A percentile compares a stretch with the other conserved stretches of the same genome.
Evolutionary conservation across 805 yeast species (phyloP).

Genomic region (Jamesozyma piceae): DNA sequence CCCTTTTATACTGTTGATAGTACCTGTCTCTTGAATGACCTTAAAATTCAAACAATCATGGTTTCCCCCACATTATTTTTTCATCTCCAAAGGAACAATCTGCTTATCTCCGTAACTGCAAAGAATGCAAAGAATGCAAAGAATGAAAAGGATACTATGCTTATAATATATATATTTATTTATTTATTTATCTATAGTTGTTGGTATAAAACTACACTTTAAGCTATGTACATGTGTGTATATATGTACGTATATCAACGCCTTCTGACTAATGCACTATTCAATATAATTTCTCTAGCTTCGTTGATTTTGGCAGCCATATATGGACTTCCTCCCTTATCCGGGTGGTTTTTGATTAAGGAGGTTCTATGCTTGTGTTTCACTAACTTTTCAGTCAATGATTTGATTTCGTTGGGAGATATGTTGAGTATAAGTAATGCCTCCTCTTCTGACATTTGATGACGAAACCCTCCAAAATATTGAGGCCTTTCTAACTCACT

Average conservation of each 20-base stretch:
- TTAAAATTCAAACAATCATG: no score
- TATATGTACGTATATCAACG: background rate
- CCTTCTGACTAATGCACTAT: constrained; percentile 17
- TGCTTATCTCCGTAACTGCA: background rate
- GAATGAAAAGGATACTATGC: no score
- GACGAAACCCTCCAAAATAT: constrained; percentile 55
- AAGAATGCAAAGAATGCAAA: background rate
- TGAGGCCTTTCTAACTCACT: constrained; percentile 14
- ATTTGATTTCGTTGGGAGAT: constrained; percentile 44
- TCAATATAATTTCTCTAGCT: constrained; percentile 63
- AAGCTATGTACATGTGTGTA: background rate
- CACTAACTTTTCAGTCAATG: constrained; percentile 40
- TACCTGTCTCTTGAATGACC: no score
- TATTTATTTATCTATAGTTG: no score
- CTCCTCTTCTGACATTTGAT: constrained; percentile 58
- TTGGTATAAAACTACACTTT: no score
- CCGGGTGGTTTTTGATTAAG: constrained; percentile 88
- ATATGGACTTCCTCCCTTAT: constrained; percentile 85
- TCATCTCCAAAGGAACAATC: background rate
- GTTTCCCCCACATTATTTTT: background rate
- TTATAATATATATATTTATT: no score
- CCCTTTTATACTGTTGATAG: no score
- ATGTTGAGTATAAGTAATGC: constrained; percentile 59
- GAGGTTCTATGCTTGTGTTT: constrained; percentile 76
- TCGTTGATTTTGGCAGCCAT: constrained; percentile 88